Percentiles rank a stretch among this genome's conserved stretches.
Evolutionary conservation across 2,329 filamentous ascomycete species (phyloP).

Genomic region (Metarhizium anisopliae): DNA sequence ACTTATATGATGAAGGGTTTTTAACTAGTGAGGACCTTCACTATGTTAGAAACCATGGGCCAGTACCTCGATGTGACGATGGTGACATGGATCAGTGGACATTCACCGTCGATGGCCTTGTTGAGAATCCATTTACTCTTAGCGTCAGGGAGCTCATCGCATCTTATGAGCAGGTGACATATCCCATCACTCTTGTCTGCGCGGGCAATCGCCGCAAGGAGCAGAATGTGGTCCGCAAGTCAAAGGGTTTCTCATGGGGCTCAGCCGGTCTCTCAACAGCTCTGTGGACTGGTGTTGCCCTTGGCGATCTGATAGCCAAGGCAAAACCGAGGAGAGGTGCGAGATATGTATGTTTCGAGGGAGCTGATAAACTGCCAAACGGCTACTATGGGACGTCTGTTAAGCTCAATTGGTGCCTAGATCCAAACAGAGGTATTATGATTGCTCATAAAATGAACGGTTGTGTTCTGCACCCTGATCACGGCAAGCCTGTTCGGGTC

Average conservation of each 20-base stretch:
- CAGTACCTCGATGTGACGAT: slow-evolving; percentile 68
- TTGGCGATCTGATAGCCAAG: slow-evolving; percentile 60
- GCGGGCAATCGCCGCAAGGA: slow-evolving; percentile 89
- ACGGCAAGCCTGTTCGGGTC: slow-evolving; percentile 73
- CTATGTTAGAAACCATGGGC: slow-evolving; percentile 86
- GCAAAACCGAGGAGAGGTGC: slow-evolving; percentile 63
- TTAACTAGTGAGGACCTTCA: slow-evolving; percentile 81
- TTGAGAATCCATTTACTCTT: slow-evolving; percentile 65
- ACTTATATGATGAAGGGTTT: slow-evolving; percentile 72
- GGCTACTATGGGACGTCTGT: slow-evolving; percentile 83
- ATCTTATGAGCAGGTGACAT: slow-evolving; percentile 73
- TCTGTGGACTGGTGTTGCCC: slow-evolving; percentile 74
- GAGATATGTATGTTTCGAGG: slow-evolving; percentile 83
- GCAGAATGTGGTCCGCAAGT: slow-evolving; percentile 83
- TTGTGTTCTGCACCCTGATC: slow-evolving; percentile 68
- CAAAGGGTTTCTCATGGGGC: slow-evolving; percentile 92
- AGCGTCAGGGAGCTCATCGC: slow-evolving; percentile 63
- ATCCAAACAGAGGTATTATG: slow-evolving; percentile 75
- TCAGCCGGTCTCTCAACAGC: slow-evolving; percentile 80
- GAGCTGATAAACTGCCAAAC: slow-evolving; percentile 80
- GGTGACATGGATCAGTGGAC: slow-evolving; percentile 69
- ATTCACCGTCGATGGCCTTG: slow-evolving; percentile 74
- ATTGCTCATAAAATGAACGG: slow-evolving; percentile 89
- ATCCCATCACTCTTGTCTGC: slow-evolving; percentile 82
- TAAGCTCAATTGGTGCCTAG: slow-evolving; percentile 82